Base-by-base conservation (phyloP, 139 green algal species). In the Dunaliella primolecta region DNA sequence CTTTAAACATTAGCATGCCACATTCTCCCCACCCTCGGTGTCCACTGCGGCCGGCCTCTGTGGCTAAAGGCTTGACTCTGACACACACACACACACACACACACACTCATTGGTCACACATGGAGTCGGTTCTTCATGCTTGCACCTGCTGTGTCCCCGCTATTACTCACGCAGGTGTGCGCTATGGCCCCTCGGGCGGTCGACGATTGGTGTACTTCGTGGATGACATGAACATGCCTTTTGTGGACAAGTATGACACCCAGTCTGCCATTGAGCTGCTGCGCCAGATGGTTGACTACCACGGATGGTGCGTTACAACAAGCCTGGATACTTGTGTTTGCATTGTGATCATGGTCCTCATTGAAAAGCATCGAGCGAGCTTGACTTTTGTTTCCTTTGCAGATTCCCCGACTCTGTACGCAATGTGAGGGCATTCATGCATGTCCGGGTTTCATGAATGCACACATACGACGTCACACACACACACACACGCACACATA, bases 231-330 rank as follows among this genome's bases (percentile, higher is more conserved):
- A 98, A 98, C 90, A 97, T 98, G 95, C 94, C 96, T 0, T 93
- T 91, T 36, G 90, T 95, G 23, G 96, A 98, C 93, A 98, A 98
- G 91, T 98, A 98, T 77, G 95, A 98, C 90, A 98, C 96, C 20
- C 95, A 98, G 89, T 93, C 88, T 0, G 94, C 95, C 24, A 94
- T 98, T 78, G 96, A 98, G 91, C 92, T 98, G 36, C 86, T 96
- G 57, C 89, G 96, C 23, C 96, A 98, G 90, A 90, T 88, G 84
- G 88, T 98, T 0, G 96, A 98, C 90, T 98, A 97, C 84, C 78
- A 91, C 34, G 96, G 95, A 38, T 98, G 96, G 96, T 94, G 80
- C 80, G 87, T 56, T 82, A 64, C 15, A 64, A 64, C 15, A 64
- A 64, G 46, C 46, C 46, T 64, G 46, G 46, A n/a, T n/a, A n/a